Base-by-base conservation (phyloP, 176 grass and related monocot species). In the Otatea glauca region DNA sequence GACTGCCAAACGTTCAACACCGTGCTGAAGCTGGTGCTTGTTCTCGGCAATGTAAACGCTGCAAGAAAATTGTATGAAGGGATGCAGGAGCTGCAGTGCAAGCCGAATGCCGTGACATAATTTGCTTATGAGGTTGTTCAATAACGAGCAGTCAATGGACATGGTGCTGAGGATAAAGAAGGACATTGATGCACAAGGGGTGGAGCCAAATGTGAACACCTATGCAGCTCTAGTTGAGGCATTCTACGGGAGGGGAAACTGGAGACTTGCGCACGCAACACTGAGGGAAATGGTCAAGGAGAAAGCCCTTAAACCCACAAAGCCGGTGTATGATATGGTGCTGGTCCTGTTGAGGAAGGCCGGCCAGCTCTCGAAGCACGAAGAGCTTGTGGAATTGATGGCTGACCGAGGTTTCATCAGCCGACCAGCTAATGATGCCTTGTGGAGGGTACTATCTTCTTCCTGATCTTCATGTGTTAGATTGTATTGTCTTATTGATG, bases 91-190 rank as follows among this genome's bases (percentile, higher is more conserved):
- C 80, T 95, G 20, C 84, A 88, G 38, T 89, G 89, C 77, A 87
- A 83, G 59, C 96, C 91, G 0, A 98, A 95, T 77, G 87, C 88
- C 0, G 79, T 98, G 41, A 98, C 96, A 32, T 98, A 95, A 98
- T 63, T 67, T 91, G 29, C 90, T 98, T 21, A 86, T 98, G 76
- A 87, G 78, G 68, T 43, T 98, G 84, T 93, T 98, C 75, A 93
- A 84, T 77, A 81, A 86, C 56, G 89, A 94, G 76, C 90, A 94
- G 80, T 95, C 91, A 16, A 98, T 95, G 88, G 93, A 98, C 67
- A 98, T 98, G 96, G 91, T 98, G 76, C 64, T 93, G 65, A 88
- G 89, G 85, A 93, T 98, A 59, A 98, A 93, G 80, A 92, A 75
- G 72, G 81, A 95, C 68, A 98, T 98, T 93, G 96, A 93, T 42